These are phyloP conservation scores for Backusella sp. DNA, from an alignment of 192 early-diverging fungal genomes.

Conservation along the genomic window DNA sequence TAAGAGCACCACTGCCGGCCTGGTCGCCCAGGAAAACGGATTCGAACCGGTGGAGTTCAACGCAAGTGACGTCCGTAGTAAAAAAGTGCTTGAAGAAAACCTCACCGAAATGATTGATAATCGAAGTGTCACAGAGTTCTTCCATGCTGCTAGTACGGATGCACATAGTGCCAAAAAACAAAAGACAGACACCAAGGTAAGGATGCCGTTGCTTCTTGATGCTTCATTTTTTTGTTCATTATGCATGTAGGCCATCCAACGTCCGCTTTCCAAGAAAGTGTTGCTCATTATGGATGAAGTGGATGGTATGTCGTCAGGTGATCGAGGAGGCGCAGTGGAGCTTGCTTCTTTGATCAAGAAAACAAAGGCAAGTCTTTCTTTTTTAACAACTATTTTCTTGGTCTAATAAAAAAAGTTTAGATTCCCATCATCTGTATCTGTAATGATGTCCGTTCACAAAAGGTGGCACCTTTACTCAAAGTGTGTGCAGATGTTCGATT, in stretches of 20 bases:
- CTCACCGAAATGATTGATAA: slow-evolving; percentile 56
- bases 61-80: slow-evolving; percentile 93
- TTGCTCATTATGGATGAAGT: slow-evolving; percentile 99
- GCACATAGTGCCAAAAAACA: background rate
- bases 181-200: too few relatives aligned
- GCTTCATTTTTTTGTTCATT: too few relatives aligned
- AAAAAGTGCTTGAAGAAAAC: slow-evolving; percentile 75
- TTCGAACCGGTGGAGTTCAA: slow-evolving; percentile 93
- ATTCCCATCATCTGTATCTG: slow-evolving; percentile 99
- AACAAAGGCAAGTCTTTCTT: slow-evolving; percentile 54
- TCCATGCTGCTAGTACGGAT: background rate
- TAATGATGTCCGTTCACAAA: slow-evolving; percentile 88
- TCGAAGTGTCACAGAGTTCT: slow-evolving; percentile 60
- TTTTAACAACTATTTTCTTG: background rate
- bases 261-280: slow-evolving; percentile 38
- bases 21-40: slow-evolving; percentile 78
- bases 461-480: slow-evolving; percentile 80
- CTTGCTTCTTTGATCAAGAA: slow-evolving; percentile 91
- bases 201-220: too few relatives aligned
- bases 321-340: slow-evolving; percentile 88
- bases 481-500: slow-evolving; percentile 85
- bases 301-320: slow-evolving; percentile 98
- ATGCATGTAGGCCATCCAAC: background rate
- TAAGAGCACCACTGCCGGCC: slow-evolving; percentile 93
- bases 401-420: slow-evolving; percentile 22